Evolutionary conservation across 2,329 filamentous ascomycete species (phyloP), one percentile per base, ranked within the genome.

Genomic region (Xylariaceae sp.): DNA sequence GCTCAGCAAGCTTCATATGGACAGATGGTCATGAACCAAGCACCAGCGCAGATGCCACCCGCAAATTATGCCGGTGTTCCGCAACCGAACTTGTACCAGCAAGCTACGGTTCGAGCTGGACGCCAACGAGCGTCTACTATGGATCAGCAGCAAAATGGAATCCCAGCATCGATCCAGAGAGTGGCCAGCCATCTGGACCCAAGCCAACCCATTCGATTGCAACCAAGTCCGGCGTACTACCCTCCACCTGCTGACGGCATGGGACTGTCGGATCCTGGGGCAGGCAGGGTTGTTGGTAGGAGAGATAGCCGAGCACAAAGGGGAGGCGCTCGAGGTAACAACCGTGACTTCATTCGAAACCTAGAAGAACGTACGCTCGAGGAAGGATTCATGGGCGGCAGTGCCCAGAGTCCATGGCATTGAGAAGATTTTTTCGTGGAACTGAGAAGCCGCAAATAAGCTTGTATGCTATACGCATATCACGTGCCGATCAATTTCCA

Each of bases 171-270:
- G 3, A 91, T 99, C 53, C 94, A 99, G 73, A 83, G 94, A 64
- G 94, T 99, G 18, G 94, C 94, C 35, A 96, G 92, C 70, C 93
- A 97, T 72, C 82, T 99, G 37, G 94, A 99, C 68, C 94, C 94
- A 1, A 97, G 86, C 64, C 90, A 92, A 55, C 94, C 94, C 0
- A 97, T 99, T 66, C 85, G 94, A 43, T 75, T 97, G 51, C 94
- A 99, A 70, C 94, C 94, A 2, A 97, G 92, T 64, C 94, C 94
- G 4, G 94, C 94, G 1, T 99, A 99, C 73, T 99, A 97, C 65
- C 94, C 94, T 9, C 94, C 94, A 16, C 90, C 93, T 2, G 86
- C 89, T 6, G 93, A 97, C 61, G 90, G 91, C 8, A 86, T 91
- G 64, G 81, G 84, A 16, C 75, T 79, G 7, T 83, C 89, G 56